phyloP scores from a whole-genome alignment of 2,329 filamentous ascomycete genomes.

The Gremmenia infestans region DNA sequence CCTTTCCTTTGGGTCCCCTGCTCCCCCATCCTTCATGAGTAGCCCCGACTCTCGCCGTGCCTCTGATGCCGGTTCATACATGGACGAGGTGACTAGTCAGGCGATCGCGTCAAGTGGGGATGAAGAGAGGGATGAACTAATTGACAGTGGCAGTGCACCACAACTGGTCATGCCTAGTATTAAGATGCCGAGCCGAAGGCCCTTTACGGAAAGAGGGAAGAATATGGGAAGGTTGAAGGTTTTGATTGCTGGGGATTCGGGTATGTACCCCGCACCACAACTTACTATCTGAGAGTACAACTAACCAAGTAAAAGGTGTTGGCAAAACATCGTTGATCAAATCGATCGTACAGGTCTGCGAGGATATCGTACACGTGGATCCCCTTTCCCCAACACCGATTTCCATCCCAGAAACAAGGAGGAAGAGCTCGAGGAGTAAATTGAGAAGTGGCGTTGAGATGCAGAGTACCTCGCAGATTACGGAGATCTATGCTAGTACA shows the following conservation, averaged over 20 bases:
- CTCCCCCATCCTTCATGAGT: slow-evolving; percentile 40
- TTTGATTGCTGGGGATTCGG: slow-evolving; percentile 75
- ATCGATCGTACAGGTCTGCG: slow-evolving; percentile 78
- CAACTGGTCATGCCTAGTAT: slow-evolving; percentile 99
- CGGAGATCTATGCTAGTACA: slow-evolving; percentile 73
- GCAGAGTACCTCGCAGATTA: slow-evolving; percentile 40
- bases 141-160: slow-evolving; percentile 51
- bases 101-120: slow-evolving; percentile 31
- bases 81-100: slow-evolving; percentile 39
- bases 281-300: neutral
- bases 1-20: slow-evolving; percentile 37
- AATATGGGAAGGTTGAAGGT: slow-evolving; percentile 81
- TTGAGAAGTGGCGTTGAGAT: slow-evolving; percentile 22
- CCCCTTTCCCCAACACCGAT: slow-evolving; percentile 34
- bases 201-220: slow-evolving; percentile 85
- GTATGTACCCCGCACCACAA: slow-evolving; percentile 39
- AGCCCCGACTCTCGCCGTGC: slow-evolving; percentile 47
- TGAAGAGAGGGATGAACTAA: slow-evolving; percentile 40
- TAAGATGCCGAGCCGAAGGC: slow-evolving; percentile 79
- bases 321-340: slow-evolving; percentile 90
- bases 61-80: slow-evolving; percentile 46
- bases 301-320: slow-evolving; percentile 48
- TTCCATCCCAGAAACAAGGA: slow-evolving; percentile 24
- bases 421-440: slow-evolving; percentile 25
- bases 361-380: slow-evolving; percentile 93